Percentiles rank a stretch among this genome's conserved stretches.
These are phyloP conservation scores for Phoenix roebelenii DNA, from an alignment of 176 grass and related monocot genomes.

Conservation along the genomic window DNA sequence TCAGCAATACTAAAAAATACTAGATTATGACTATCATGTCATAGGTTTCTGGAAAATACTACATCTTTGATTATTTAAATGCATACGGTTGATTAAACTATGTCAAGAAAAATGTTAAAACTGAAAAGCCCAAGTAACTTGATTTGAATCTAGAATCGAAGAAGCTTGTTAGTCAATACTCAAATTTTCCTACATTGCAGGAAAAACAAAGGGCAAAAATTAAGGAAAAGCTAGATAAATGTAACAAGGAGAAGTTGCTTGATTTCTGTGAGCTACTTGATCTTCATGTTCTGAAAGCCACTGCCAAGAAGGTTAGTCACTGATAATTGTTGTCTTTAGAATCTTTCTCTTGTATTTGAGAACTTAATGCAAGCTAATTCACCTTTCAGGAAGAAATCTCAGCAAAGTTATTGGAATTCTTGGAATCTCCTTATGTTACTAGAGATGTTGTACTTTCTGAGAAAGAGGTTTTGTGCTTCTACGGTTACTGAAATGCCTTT, in stretches of 20 bases:
- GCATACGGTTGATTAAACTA: too few species aligned
- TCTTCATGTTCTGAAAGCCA: not conserved
- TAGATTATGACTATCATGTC: too few species aligned
- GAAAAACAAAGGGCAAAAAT: not conserved
- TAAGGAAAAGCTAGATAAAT: not conserved
- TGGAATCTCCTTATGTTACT: not conserved
- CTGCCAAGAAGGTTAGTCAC: not conserved
- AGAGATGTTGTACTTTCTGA: not conserved
- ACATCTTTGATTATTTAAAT: too few species aligned
- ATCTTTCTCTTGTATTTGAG: not conserved
- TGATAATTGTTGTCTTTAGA: not conserved
- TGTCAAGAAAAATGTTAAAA: too few species aligned
- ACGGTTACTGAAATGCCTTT: not conserved
- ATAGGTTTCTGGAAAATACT: too few species aligned
- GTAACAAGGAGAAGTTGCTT: not conserved
- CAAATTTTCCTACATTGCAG: too few species aligned
- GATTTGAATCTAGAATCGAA: too few species aligned
- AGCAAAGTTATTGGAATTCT: not conserved
- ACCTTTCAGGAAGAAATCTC: not conserved
- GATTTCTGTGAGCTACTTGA: not conserved
- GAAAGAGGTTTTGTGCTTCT: not conserved
- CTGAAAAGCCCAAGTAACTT: too few species aligned
- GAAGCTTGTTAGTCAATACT: too few species aligned
- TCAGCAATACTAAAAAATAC: too few species aligned
- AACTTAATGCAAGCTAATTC: not conserved